Percentiles rank a stretch among this genome's conserved stretches.
Evolutionary conservation across 257 asterid genomes (phyloP).

Genomic region (Solanum dulcamara): DNA sequence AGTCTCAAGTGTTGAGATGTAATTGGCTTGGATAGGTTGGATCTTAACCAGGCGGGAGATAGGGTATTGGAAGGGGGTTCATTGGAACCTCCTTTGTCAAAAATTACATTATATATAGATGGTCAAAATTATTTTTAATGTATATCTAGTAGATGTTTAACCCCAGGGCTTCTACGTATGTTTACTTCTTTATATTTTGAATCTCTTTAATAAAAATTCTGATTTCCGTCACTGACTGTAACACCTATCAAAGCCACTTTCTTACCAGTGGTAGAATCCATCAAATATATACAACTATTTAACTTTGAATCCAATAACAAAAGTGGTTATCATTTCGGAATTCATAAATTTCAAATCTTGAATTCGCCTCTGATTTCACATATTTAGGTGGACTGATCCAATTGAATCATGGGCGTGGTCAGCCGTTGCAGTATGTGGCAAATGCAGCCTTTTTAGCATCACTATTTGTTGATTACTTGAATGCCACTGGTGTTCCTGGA

Average conservation of each 20-base stretch:
- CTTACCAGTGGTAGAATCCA: background rate
- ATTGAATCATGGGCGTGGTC: slow-evolving; percentile 45
- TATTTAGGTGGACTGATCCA: slow-evolving; percentile 59
- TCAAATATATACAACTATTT: no score
- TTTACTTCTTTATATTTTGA: background rate
- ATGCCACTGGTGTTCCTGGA: slow-evolving; percentile 60
- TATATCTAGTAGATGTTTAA: background rate
- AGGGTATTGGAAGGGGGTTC: background rate
- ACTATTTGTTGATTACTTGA: slow-evolving; percentile 72
- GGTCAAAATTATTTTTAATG: background rate
- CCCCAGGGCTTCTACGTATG: background rate
- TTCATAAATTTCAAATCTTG: background rate
- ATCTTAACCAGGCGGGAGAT: background rate
- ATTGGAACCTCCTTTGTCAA: background rate
- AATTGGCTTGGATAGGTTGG: background rate
- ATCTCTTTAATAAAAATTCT: background rate
- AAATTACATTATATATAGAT: background rate
- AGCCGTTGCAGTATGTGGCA: slow-evolving; percentile 58
- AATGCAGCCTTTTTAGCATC: slow-evolving; percentile 86
- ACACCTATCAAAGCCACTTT: background rate
- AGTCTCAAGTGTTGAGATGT: background rate
- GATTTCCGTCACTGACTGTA: background rate
- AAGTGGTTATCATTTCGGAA: background rate
- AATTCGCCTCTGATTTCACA: background rate
- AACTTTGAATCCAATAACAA: background rate